Base-by-base conservation (phyloP, 441 rosid species). In the Mallotus repandus region DNA sequence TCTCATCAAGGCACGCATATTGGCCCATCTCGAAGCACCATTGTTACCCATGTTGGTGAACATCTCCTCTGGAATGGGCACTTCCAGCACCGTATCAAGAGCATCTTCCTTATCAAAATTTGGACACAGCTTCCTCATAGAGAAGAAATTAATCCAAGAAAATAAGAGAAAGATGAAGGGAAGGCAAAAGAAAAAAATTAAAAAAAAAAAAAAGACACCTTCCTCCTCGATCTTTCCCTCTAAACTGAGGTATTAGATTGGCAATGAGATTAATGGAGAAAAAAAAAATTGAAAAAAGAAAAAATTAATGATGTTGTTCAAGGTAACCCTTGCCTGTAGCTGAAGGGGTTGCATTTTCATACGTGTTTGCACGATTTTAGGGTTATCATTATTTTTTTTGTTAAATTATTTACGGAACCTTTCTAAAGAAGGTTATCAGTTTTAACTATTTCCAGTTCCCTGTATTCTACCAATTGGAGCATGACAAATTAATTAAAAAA, bases 21-120 rank as follows among this genome's bases (percentile, higher is more conserved):
- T 93, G 22, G 85, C 90, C 98, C 98, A 95, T 35, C 98, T 79
- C 0, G 87, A 83, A 9, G 83, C 67, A 4, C 90, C 91, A 43
- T 85, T 91, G 85, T 73, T 83, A 29, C 98, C 98, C 97, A 92
- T 91, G 70, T 80, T 89, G 71, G 82, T 69, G 80, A 89, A 95
- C 99, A 95, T 92, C 78, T 95, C 99, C 68, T 95, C 99, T 0
- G 99, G 99, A 0, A 95, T 84, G 0, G 99, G 99, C 49, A 95
- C 99, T 82, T 95, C 99, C 84, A 92, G 75, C 25, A 92, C 98
- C 19, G 99, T 91, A 18, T 95, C 98, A 32, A 95, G 82, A 29
- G 88, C 98, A 62, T 92, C 87, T 81, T 89, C 90, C 69, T 74
- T 88, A 70, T 95, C 98, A 19, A 85, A 81, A 81, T 95, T 95